These are phyloP conservation scores for Alternaria triticimaculans DNA, from an alignment of 2,329 filamentous ascomycete species.

Conservation along the genomic window DNA sequence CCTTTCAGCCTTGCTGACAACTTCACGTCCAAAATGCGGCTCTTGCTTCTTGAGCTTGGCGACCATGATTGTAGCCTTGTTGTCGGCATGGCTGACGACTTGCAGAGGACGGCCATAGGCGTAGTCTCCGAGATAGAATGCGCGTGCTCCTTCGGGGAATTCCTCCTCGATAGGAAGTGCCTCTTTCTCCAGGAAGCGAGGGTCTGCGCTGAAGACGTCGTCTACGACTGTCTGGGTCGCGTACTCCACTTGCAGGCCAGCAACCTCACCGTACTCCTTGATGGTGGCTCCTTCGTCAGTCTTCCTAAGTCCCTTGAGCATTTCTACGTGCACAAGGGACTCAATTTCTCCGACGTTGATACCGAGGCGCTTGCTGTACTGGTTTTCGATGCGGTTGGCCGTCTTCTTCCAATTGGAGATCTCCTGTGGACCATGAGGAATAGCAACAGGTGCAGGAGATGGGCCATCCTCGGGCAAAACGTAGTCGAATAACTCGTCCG, in stretches of 20 bases:
- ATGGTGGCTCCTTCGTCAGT: slow-evolving; percentile 88
- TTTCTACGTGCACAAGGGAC: slow-evolving; percentile 88
- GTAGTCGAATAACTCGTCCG: slow-evolving; percentile 93
- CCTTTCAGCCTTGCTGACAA: slow-evolving; percentile 74
- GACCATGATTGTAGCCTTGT: slow-evolving; percentile 81
- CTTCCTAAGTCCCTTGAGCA: slow-evolving; percentile 89
- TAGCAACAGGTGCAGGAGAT: slow-evolving; percentile 64
- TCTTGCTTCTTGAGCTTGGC: slow-evolving; percentile 75
- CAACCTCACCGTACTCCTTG: slow-evolving; percentile 89
- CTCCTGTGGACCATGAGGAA: slow-evolving; percentile 75
- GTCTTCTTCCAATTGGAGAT: slow-evolving; percentile 86
- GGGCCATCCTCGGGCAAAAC: slow-evolving; percentile 69
- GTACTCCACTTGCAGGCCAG: slow-evolving; percentile 85
- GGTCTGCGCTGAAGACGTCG: slow-evolving; percentile 86
- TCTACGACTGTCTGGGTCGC: slow-evolving; percentile 92
- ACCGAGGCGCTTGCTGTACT: slow-evolving; percentile 89
- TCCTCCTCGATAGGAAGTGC: slow-evolving; percentile 92
- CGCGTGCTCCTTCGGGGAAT: slow-evolving; percentile 80
- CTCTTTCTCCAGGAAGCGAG: slow-evolving; percentile 87
- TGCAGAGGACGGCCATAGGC: slow-evolving; percentile 91
- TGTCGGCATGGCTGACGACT: slow-evolving; percentile 74
- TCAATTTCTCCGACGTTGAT: slow-evolving; percentile 88
- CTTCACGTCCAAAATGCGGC: slow-evolving; percentile 77
- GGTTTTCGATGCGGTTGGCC: slow-evolving; percentile 79
- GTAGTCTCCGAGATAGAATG: slow-evolving; percentile 93